phyloP scores from a whole-genome alignment of 2,329 filamentous ascomycete genomes.

The Neocucurbitaria cava region DNA sequence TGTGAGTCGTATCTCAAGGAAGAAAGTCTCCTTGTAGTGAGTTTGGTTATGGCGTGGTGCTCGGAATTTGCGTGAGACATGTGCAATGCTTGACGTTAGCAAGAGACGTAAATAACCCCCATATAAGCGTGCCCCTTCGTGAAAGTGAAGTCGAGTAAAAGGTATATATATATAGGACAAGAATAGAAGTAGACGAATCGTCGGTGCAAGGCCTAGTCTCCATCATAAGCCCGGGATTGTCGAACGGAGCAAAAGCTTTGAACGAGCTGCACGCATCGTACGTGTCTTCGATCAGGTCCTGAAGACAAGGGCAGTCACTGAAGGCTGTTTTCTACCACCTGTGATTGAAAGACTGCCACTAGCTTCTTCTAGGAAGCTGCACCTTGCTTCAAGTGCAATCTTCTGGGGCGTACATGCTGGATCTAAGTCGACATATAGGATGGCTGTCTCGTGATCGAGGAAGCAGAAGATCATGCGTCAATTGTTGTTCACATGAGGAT shows the following conservation, averaged over 20 bases:
- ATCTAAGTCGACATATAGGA: background rate
- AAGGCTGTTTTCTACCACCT: no score
- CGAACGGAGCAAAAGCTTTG: no score
- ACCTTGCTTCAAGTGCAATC: background rate
- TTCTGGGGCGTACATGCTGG: background rate
- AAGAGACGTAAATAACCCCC: background rate
- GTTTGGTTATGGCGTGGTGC: background rate
- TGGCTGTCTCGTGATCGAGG: background rate
- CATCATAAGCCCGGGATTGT: no score
- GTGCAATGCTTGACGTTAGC: background rate
- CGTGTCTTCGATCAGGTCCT: no score
- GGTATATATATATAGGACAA: no score
- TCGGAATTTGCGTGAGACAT: background rate
- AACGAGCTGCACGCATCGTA: no score
- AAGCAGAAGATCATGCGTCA: background rate
- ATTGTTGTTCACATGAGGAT: slow-evolving; percentile 6
- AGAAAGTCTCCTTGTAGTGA: background rate
- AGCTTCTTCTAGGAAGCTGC: background rate
- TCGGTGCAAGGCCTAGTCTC: no score
- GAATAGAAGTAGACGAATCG: no score
- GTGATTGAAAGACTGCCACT: no score
- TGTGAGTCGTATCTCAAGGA: background rate
- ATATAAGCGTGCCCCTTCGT: background rate
- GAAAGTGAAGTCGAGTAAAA: no score
- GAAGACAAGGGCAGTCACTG: no score